Percentiles rank a stretch among this genome's conserved stretches.
Evolutionary conservation across 164 flowering plant genomes (phyloP).

Genomic region (grape (Vitis vinifera)): ASM3070453v1 NC_081817.1:25724001-25724500

Average conservation of each 20-base stretch:
- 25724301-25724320: neutral
- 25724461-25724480: constrained; percentile 89
- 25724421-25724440: constrained; percentile 90
- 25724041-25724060: neutral
- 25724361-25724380: constrained; percentile 83
- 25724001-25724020: neutral
- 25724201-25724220: too few relatives aligned
- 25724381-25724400: constrained; percentile 98
- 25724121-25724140: too few relatives aligned
- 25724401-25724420: constrained; percentile 95
- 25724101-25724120: too few relatives aligned
- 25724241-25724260: neutral
- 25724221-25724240: too few relatives aligned
- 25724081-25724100: too few relatives aligned
- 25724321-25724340: constrained; percentile 90
- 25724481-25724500: constrained; percentile 99
- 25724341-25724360: constrained; percentile 71
- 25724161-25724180: too few relatives aligned
- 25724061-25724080: neutral
- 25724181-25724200: too few relatives aligned
- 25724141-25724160: too few relatives aligned
- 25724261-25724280: neutral
- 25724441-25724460: constrained; percentile 94
- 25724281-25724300: neutral
- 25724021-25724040: neutral